phyloP scores from a whole-genome alignment of 192 early-diverging fungal genomes.

The Linnemannia elongata region DNA sequence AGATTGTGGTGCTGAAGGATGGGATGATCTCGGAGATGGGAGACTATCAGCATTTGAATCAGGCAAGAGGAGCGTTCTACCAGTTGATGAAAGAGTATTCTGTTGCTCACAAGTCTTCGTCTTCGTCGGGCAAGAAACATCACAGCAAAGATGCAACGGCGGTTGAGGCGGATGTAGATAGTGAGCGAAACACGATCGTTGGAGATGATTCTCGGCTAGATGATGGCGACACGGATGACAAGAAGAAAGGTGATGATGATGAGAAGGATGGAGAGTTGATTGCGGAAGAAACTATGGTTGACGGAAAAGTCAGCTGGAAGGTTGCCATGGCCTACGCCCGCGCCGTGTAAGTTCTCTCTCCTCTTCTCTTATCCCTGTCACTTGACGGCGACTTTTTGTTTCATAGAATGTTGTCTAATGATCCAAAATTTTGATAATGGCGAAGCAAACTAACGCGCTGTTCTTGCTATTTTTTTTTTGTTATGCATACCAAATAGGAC shows the following conservation, averaged over 20 bases:
- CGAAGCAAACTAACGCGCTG: neutral
- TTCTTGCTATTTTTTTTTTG: neutral
- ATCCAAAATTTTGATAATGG: neutral
- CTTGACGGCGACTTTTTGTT: slow-evolving; percentile 37
- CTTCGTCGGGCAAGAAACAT: neutral
- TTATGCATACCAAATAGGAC: neutral
- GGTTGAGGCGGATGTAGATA: slow-evolving; percentile 38
- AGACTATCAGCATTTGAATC: slow-evolving; percentile 73
- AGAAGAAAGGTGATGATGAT: slow-evolving; percentile 43
- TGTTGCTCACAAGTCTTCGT: neutral
- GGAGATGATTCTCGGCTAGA: slow-evolving; percentile 22
- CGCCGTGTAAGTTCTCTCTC: slow-evolving; percentile 64
- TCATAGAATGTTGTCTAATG: no score
- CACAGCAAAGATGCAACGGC: slow-evolving; percentile 19
- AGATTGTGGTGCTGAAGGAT: slow-evolving; percentile 77
- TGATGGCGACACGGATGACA: slow-evolving; percentile 28
- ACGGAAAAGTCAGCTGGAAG: slow-evolving; percentile 78
- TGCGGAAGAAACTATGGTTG: slow-evolving; percentile 26
- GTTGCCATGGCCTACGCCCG: slow-evolving; percentile 84
- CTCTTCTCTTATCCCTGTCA: slow-evolving; percentile 72
- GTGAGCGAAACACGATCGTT: slow-evolving; percentile 32
- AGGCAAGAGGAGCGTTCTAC: slow-evolving; percentile 66
- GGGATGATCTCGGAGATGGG: slow-evolving; percentile 80
- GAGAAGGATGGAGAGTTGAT: slow-evolving; percentile 8
- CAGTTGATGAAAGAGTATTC: slow-evolving; percentile 81